Conservation (phyloP, 2,329 filamentous ascomycete species). For the Atkinsonella hypoxylon region DNA sequence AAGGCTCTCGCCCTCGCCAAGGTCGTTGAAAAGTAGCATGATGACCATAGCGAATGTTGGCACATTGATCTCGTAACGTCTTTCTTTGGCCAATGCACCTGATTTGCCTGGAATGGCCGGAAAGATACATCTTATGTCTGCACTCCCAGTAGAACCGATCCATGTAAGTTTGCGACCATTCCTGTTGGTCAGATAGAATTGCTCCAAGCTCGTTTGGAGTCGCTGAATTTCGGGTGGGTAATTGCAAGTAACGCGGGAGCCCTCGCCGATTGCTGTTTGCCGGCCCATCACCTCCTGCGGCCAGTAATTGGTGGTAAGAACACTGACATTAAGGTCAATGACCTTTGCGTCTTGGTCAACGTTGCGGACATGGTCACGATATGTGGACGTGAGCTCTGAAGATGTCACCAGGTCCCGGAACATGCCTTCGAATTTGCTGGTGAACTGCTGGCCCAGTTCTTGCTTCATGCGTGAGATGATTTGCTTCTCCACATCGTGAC, state of each 20-base stretch:
- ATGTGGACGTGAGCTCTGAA: constrained; percentile 66
- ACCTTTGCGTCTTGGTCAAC: constrained; percentile 35
- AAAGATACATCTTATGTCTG: constrained; percentile 74
- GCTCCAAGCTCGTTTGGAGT: constrained; percentile 74
- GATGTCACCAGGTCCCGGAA: constrained; percentile 93
- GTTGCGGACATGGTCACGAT: constrained; percentile 53
- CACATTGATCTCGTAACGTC: constrained; percentile 81
- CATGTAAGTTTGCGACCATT: constrained; percentile 83
- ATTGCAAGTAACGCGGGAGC: constrained; percentile 39
- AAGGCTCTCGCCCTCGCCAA: constrained; percentile 39
- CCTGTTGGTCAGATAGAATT: constrained; percentile 78
- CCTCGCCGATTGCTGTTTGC: constrained; percentile 36
- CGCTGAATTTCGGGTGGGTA: constrained; percentile 65
- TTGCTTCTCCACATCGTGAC: constrained; percentile 83
- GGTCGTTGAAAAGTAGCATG: constrained; percentile 77
- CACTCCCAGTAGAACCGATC: constrained; percentile 60
- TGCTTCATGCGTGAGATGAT: constrained; percentile 97
- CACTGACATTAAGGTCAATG: constrained; percentile 70
- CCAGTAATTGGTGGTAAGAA: constrained; percentile 92
- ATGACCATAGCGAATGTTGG: constrained; percentile 90
- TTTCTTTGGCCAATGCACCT: constrained; percentile 45
- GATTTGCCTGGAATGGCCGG: constrained; percentile 60
- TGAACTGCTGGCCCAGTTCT: constrained; percentile 90
- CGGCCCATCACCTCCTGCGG: constrained; percentile 76
- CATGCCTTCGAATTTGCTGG: constrained; percentile 88